These are phyloP conservation scores for Phoenix roebelenii DNA, from an alignment of 176 grass and related monocot genomes.

Conservation along the genomic window DNA sequence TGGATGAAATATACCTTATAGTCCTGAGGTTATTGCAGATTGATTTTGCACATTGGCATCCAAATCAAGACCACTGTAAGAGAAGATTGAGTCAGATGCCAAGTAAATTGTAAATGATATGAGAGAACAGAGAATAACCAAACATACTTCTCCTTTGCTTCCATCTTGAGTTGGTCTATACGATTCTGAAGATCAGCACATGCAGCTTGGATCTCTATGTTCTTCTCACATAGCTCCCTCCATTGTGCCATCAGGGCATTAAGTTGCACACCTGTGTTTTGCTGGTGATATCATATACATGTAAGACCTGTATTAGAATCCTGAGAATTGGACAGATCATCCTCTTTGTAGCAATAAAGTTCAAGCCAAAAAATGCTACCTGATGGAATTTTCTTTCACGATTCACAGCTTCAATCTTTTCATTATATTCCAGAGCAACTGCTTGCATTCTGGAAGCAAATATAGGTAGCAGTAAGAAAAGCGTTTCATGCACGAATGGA, in stretches of 20 bases:
- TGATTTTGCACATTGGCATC: constrained; percentile 31
- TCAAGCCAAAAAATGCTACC: constrained; percentile 24
- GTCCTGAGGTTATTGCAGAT: constrained; percentile 12
- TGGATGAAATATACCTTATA: constrained; percentile 21
- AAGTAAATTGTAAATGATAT: not conserved
- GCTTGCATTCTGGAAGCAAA: constrained; percentile 58
- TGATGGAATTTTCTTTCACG: constrained; percentile 95
- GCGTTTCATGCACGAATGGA: no score
- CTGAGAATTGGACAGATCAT: not conserved
- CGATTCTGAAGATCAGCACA: constrained; percentile 67
- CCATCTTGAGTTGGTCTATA: constrained; percentile 56
- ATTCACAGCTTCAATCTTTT: constrained; percentile 87
- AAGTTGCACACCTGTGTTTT: constrained; percentile 80
- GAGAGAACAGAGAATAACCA: not conserved
- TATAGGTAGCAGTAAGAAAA: constrained; percentile 5
- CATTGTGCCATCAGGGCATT: constrained; percentile 70
- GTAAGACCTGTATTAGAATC: not conserved
- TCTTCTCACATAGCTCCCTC: constrained; percentile 85
- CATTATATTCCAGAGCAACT: constrained; percentile 62
- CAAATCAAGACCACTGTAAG: constrained; percentile 49
- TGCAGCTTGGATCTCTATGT: constrained; percentile 74
- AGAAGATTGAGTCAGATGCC: not conserved
- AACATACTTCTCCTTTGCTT: constrained; percentile 63
- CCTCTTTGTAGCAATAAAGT: no score
- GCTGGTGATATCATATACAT: constrained; percentile 35